These are phyloP conservation scores for Haplographium delicatum DNA, from an alignment of 495 filamentous ascomycete species.

Conservation along the genomic window DNA sequence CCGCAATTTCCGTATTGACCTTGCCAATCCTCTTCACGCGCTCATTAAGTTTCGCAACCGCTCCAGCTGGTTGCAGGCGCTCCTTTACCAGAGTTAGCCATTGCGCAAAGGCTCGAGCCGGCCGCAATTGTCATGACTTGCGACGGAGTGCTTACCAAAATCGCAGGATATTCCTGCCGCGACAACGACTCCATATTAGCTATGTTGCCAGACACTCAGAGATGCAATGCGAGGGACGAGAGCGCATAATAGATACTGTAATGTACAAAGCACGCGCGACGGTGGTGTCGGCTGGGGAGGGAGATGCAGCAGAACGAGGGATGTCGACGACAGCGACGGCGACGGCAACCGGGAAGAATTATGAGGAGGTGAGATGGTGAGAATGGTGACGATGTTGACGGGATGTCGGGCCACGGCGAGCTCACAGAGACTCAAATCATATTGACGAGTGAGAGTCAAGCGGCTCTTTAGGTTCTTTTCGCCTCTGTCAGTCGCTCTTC, in stretches of 20 bases:
- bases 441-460: too few species aligned
- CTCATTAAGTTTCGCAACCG: conserved; percentile 78
- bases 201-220: conserved; percentile 10
- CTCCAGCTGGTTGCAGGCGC: conserved; percentile 77
- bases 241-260: conserved; percentile 20
- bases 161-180: conserved; percentile 87
- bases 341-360: too few species aligned
- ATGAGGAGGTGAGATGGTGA: too few species aligned
- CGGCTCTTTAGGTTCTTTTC: too few species aligned
- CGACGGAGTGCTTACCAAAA: conserved; percentile 67
- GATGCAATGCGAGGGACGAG: not conserved
- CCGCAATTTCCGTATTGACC: conserved; percentile 87
- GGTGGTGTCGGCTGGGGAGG: not conserved
- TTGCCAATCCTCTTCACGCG: conserved; percentile 81
- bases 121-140: not conserved
- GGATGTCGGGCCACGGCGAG: too few species aligned
- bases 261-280: conserved; percentile 1
- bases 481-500: too few species aligned
- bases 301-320: too few species aligned
- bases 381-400: too few species aligned
- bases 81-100: conserved; percentile 47
- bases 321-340: too few species aligned
- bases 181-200: conserved; percentile 63
- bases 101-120: conserved; percentile 1
- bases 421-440: too few species aligned